Evolutionary conservation across 441 rosid species (phyloP), one percentile per base, ranked within the genome.

Genomic region (Biscutella auriculata): DNA sequence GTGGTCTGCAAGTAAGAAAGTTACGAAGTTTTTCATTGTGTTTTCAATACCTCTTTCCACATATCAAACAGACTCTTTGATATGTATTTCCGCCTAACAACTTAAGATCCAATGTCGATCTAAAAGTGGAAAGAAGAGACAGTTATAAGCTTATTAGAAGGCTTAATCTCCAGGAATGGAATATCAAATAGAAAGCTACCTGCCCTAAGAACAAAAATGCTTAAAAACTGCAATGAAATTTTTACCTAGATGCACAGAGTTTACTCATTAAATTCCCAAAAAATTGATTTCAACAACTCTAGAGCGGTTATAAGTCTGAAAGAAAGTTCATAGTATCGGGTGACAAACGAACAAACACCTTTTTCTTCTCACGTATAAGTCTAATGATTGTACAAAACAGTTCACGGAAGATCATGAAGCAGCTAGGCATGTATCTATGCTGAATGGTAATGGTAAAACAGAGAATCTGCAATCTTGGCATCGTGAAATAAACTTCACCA

Each of bases 381-480:
- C 45, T n/a, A 13, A 9, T 41, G 95, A 93, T 97, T 93, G 89
- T 80, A 81, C 23, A 74, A 44, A 76, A 53, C 5, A 69, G 57
- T 68, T 42, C 54, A 54, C 61, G 39, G 56, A 1, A 41, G 16
- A 43, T 72, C 34, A 77, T 21, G 63, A 43, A 57, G 55, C 33
- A 33, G 43, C 19, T 55, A 47, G 43, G 57, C 42, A 39, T 11
- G 25, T 30, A 44, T 11, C 32, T 9, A 60, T 15, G 58, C 32
- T 67, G 10, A 57, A 33, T 5, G 53, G 52, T 50, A 51, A 28
- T 23, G 56, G 72, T 41, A 70, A 67, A 16, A 43, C 36, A 26
- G 12, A 62, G 53, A 60, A 93, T 97, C 97, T 93, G 99, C 77
- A 94, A 78, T 81, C 99, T 87, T 41, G 96, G 97, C 99, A 94